Evolutionary conservation across 257 asterid genomes (phyloP).

Genomic region (Nicotiana otophora): DNA sequence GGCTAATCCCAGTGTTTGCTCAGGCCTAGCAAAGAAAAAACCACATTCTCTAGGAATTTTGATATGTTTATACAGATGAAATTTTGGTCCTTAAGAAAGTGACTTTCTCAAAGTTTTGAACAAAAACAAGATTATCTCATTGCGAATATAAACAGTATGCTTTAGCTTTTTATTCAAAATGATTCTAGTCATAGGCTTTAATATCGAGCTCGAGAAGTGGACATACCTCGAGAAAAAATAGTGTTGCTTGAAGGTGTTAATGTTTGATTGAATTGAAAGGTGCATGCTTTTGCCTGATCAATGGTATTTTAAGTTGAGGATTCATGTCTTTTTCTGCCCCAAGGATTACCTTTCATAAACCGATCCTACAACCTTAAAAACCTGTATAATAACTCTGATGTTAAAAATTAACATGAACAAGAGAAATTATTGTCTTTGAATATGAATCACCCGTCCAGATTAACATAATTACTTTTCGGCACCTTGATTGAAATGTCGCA

Average conservation of each 20-base stretch:
- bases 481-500: too few relatives aligned
- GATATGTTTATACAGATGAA: background rate
- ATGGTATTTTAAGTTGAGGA: background rate
- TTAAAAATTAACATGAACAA: too few relatives aligned
- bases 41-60: too few relatives aligned
- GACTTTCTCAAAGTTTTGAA: background rate
- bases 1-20: background rate
- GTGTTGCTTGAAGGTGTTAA: background rate
- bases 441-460: too few relatives aligned
- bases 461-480: too few relatives aligned
- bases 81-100: background rate
- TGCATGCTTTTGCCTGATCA: background rate
- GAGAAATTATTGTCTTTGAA: too few relatives aligned
- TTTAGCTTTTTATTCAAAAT: background rate
- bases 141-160: too few relatives aligned
- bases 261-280: background rate
- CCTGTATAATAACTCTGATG: too few relatives aligned
- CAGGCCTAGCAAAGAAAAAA: background rate
- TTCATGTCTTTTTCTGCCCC: background rate
- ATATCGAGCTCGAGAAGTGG: background rate
- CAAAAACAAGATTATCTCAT: background rate
- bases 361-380: too few relatives aligned
- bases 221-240: too few relatives aligned
- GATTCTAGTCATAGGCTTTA: background rate
- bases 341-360: background rate